A percentile compares a stretch with the other conserved stretches of the same genome.
phyloP scores from a whole-genome alignment of 2,329 filamentous ascomycete genomes.

The Neofusicoccum ribis region DNA sequence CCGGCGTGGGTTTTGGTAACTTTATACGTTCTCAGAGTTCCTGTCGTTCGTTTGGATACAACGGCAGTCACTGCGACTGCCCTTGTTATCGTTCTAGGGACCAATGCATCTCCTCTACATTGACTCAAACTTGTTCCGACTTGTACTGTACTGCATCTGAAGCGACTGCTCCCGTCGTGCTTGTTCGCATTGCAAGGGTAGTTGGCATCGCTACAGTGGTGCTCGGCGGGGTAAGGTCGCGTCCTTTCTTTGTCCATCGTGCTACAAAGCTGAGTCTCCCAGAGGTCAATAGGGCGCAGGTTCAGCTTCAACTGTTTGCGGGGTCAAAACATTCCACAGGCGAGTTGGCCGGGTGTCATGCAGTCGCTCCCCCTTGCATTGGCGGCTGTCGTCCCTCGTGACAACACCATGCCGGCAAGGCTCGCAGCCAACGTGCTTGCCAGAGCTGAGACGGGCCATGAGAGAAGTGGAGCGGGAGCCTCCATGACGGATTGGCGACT shows the following conservation, averaged over 20 bases:
- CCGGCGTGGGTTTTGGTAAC: conserved; percentile 4
- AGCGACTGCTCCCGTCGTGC: background rate
- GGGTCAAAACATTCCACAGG: background rate
- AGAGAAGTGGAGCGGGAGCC: background rate
- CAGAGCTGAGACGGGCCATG: background rate
- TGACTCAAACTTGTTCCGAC: background rate
- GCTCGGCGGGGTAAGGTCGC: too few relatives aligned
- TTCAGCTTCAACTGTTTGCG: background rate
- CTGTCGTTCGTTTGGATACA: conserved; percentile 21
- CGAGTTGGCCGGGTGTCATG: background rate
- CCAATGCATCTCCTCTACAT: conserved; percentile 3
- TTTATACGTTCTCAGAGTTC: conserved; percentile 28
- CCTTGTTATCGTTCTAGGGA: background rate
- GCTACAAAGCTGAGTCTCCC: too few relatives aligned
- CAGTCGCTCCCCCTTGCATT: background rate
- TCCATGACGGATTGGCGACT: background rate
- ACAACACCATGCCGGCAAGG: background rate
- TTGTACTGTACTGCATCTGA: too few relatives aligned
- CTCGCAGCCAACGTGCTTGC: background rate
- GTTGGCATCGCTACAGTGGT: too few relatives aligned
- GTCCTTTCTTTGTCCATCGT: too few relatives aligned
- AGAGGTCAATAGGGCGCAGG: too few relatives aligned
- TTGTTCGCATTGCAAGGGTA: background rate
- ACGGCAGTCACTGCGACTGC: background rate
- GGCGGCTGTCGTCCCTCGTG: background rate